Evolutionary conservation across 805 yeast genomes (phyloP), one percentile per base, ranked within the genome.

Genomic region (Yamadazyma paraphyllophila): DNA sequence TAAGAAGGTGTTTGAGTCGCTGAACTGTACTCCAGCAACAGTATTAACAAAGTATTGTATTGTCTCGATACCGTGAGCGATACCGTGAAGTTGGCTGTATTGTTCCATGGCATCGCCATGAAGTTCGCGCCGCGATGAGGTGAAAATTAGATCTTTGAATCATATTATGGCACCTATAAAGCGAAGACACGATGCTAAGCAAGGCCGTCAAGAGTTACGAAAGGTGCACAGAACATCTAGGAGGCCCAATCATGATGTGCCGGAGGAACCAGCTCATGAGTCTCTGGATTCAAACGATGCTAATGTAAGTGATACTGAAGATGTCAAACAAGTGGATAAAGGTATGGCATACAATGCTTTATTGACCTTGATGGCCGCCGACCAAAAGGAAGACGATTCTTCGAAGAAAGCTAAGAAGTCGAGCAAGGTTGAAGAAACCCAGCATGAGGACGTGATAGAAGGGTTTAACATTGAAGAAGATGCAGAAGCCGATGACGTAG

Each of bases 281-380:
- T 10, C 24, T 17, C 34, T 32, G 25, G 41, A 11, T 8, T 4
- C 34, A 14, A 9, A 12, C 9, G 54, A 53, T 27, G 47, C 36
- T 9, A 57, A 50, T 10, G 56, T 51, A 12, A 58, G 55, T 4
- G 44, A 34, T 9, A 51, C 45, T 13, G 45, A 40, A 2, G 47
- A 52, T 14, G 46, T 20, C 6, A 20, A 29, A 29, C 31, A 50
- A 11, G 55, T 36, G n/a, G 55, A 53, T 7, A 57, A 63, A 27
- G 72, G 75, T 2, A 69, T 71, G 55, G 86, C 85, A 0, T 85
- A 86, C 61, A 75, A 77, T 53, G 91, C 92, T 1, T 66, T 86
- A 40, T 60, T 86, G 57, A 80, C 88, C 1, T 70, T 86, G 40
- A 69, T 85, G 49, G 74, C 70, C 36, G 62, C 78, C 8, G 82